Percentiles rank a stretch among this genome's conserved stretches.
phyloP scores from a whole-genome alignment of 768 basidiomycete species.

The Trametes cingulata region DNA sequence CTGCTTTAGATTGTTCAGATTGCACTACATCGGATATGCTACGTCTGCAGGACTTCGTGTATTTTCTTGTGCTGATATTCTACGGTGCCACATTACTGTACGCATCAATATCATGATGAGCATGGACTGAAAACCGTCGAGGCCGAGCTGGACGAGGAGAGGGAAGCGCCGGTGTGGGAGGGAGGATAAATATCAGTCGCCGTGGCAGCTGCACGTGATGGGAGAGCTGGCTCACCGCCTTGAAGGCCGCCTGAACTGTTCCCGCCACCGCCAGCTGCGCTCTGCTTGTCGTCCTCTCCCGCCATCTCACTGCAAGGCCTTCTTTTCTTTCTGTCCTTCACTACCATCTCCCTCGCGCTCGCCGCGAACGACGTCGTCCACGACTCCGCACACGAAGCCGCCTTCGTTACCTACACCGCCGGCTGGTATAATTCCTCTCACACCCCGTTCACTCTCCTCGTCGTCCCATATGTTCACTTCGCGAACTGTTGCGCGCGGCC shows the following conservation, averaged over 20 bases:
- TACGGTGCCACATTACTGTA: neutral
- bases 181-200: conserved; percentile 18
- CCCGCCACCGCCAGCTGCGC: conserved; percentile 14
- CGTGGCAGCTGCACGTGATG: conserved; percentile 23
- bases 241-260: conserved; percentile 5
- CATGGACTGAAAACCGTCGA: neutral
- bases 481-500: conserved; percentile 25
- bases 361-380: conserved; percentile 15
- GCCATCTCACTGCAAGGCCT: conserved; percentile 1
- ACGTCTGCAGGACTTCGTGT: neutral
- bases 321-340: conserved; percentile 16
- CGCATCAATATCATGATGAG: conserved; percentile 16
- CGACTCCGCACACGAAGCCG: conserved; percentile 17
- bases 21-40: conserved; percentile 1
- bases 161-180: conserved; percentile 12
- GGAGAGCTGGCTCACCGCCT: conserved; percentile 25
- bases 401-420: conserved; percentile 20
- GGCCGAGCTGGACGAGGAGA: conserved; percentile 1
- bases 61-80: neutral
- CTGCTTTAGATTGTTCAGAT: conserved; percentile 7
- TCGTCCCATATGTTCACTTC: conserved; percentile 18
- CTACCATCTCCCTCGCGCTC: conserved; percentile 7
- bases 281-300: conserved; percentile 10
- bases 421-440: conserved; percentile 21
- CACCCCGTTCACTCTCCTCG: conserved; percentile 7